phyloP scores from a whole-genome alignment of 2,329 filamentous ascomycete species.

The Colletotrichum sp. region DNA sequence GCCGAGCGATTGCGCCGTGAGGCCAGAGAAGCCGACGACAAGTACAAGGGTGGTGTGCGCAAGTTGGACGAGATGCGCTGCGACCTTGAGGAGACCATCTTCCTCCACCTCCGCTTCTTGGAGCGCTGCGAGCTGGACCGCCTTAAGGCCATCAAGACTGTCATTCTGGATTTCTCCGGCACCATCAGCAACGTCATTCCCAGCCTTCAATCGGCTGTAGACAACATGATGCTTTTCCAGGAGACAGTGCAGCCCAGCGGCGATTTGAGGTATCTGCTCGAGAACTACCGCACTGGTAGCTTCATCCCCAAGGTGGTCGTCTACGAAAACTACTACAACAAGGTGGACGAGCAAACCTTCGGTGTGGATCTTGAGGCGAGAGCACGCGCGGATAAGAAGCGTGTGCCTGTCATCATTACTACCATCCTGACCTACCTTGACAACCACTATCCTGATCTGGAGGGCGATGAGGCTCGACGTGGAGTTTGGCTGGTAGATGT shows the following conservation, averaged over 20 bases:
- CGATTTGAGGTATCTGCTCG: constrained; percentile 90
- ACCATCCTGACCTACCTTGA: constrained; percentile 94
- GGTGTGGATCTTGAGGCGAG: constrained; percentile 97
- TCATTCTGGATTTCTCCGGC: constrained; percentile 95
- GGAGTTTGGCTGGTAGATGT: constrained; percentile 96
- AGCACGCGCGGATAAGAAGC: constrained; percentile 91
- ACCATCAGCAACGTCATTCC: constrained; percentile 98
- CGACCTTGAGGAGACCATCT: constrained; percentile 93
- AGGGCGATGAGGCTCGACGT: constrained; percentile 91
- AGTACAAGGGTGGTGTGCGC: constrained; percentile 85
- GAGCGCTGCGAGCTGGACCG: constrained; percentile 97
- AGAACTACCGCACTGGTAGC: constrained; percentile 95
- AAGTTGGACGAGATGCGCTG: constrained; percentile 91
- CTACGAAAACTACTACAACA: constrained; percentile 99
- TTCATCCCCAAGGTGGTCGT: constrained; percentile 90
- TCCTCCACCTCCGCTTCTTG: constrained; percentile 91
- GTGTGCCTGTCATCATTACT: constrained; percentile 90
- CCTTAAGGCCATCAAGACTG: constrained; percentile 97
- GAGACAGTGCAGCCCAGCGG: constrained; percentile 95
- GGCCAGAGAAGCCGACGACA: constrained; percentile 87
- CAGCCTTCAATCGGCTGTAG: constrained; percentile 91
- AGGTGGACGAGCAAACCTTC: constrained; percentile 96
- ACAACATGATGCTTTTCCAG: constrained; percentile 99
- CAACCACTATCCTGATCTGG: constrained; percentile 95
- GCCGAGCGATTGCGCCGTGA: constrained; percentile 86